Evolutionary conservation across 257 asterid species (phyloP).

Genomic region (Avicennia marina): DNA sequence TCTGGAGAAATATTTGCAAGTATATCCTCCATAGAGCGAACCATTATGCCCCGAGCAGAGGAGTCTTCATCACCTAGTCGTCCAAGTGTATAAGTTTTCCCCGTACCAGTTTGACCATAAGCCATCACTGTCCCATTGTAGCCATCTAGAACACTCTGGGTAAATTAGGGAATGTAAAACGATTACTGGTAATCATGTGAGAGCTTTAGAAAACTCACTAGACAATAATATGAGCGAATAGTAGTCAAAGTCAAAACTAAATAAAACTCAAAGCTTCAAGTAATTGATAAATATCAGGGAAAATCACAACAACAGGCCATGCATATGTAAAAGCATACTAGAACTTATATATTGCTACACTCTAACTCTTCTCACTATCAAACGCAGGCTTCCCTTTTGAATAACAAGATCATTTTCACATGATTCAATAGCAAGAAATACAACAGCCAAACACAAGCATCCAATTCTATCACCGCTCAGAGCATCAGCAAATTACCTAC

Average conservation of each 20-base stretch:
- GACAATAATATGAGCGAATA: constrained; percentile 7
- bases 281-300: constrained; percentile 1
- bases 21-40: constrained; percentile 96
- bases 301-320: constrained; percentile 4
- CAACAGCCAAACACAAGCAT: neutral
- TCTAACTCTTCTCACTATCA: neutral
- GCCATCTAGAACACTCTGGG: constrained; percentile 91
- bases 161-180: constrained; percentile 11
- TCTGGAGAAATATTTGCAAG: constrained; percentile 72
- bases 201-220: neutral
- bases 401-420: neutral
- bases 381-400: neutral
- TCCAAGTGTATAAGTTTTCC: constrained; percentile 97
- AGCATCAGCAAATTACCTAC: no score
- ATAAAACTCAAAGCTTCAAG: neutral
- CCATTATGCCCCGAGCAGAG: constrained; percentile 99
- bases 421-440: neutral
- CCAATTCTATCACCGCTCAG: no score
- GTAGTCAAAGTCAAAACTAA: constrained; percentile 4
- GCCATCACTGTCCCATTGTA: constrained; percentile 99
- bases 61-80: constrained; percentile 95
- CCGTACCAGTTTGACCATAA: constrained; percentile 99
- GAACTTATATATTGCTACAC: neutral
- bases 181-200: neutral
- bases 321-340: neutral